Conservation (phyloP, 177 flowering plant species). For the Vitis hybrid region DNA sequence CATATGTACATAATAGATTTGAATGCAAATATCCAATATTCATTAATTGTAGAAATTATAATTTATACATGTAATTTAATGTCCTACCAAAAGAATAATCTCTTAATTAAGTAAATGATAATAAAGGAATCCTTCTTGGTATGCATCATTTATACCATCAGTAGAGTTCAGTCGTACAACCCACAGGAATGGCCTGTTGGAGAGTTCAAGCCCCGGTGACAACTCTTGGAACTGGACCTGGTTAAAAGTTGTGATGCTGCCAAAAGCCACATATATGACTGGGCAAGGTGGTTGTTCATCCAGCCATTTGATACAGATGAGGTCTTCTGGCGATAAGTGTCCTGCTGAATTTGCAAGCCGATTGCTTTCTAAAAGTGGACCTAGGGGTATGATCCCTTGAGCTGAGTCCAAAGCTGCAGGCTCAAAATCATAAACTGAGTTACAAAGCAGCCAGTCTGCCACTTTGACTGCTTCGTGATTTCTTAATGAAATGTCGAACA, state of each 20-base stretch:
- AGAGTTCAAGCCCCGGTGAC: background rate
- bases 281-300: constrained; percentile 34
- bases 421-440: constrained; percentile 39
- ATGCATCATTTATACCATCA: background rate
- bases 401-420: constrained; percentile 19
- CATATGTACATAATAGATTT: too few relatives aligned
- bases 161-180: constrained; percentile 25
- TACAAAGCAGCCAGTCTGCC: constrained; percentile 31
- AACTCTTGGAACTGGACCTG: constrained; percentile 5
- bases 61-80: too few relatives aligned
- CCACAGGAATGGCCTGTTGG: background rate
- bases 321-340: constrained; percentile 36
- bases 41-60: too few relatives aligned
- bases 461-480: constrained; percentile 9
- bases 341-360: constrained; percentile 14
- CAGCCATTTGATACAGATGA: constrained; percentile 32
- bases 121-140: constrained; percentile 20
- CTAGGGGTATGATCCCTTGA: constrained; percentile 30
- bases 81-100: too few relatives aligned
- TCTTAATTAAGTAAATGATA: too few relatives aligned
- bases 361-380: constrained; percentile 33
- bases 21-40: too few relatives aligned
- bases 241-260: background rate
- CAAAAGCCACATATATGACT: constrained; percentile 41
- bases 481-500: constrained; percentile 8